These are phyloP conservation scores for Acanthamoeba rhysodes DNA, from an alignment of 208 protist genomes.

Conservation along the genomic window DNA sequence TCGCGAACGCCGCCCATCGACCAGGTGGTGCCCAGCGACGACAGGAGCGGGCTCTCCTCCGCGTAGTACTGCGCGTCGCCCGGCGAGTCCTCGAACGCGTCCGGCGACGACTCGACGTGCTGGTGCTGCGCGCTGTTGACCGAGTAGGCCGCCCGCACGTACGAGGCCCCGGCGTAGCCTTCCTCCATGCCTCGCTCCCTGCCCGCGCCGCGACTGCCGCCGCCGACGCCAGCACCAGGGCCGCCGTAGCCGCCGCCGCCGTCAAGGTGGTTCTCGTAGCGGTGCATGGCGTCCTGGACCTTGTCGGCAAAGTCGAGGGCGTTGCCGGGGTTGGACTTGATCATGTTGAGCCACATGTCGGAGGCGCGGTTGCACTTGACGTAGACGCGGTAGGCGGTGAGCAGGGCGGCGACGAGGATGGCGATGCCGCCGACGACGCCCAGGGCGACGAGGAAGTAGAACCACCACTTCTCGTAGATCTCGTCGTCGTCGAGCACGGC, in stretches of 20 bases:
- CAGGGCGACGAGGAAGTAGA: slow-evolving; percentile 39
- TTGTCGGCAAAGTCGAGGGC: slow-evolving; percentile 61
- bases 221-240: neutral
- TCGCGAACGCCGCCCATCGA: slow-evolving; percentile 41
- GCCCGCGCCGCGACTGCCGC: neutral
- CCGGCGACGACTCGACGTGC: neutral
- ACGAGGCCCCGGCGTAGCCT: neutral
- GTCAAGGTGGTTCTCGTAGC: neutral
- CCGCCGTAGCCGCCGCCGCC: neutral
- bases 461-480: slow-evolving; percentile 53
- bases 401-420: neutral
- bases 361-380: slow-evolving; percentile 59
- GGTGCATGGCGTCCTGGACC: slow-evolving; percentile 62
- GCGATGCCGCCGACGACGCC: neutral
- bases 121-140: neutral
- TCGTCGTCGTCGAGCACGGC: neutral
- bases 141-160: too few relatives aligned
- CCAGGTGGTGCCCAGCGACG: neutral
- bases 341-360: slow-evolving; percentile 69
- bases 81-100: neutral
- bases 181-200: neutral
- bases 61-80: neutral
- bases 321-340: slow-evolving; percentile 40
- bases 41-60: slow-evolving; percentile 18
- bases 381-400: slow-evolving; percentile 51